Evolutionary conservation across 768 basidiomycete species (phyloP).

Genomic region (Suillus weaverae): DNA sequence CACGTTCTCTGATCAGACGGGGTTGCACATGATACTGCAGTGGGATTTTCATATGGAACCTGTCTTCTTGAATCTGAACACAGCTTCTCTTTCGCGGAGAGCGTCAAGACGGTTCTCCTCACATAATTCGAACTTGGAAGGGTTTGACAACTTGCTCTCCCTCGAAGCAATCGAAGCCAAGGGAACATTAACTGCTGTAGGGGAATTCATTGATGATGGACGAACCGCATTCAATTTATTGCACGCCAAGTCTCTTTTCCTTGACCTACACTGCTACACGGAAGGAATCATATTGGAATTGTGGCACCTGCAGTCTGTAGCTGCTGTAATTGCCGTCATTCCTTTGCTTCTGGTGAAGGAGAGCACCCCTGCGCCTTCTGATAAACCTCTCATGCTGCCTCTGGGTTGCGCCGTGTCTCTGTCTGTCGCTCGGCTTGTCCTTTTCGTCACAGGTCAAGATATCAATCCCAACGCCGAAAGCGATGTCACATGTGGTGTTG

Average conservation of each 20-base stretch:
- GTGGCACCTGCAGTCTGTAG: slow-evolving; percentile 62
- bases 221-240: slow-evolving; percentile 39
- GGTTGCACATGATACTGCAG: slow-evolving; percentile 45
- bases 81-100: slow-evolving; percentile 25
- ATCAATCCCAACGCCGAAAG: slow-evolving; percentile 70
- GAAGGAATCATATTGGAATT: slow-evolving; percentile 66
- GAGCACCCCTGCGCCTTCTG: slow-evolving; percentile 12
- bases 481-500: slow-evolving; percentile 69
- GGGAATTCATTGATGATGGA: slow-evolving; percentile 49
- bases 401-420: slow-evolving; percentile 56
- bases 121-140: slow-evolving; percentile 33
- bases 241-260: slow-evolving; percentile 41
- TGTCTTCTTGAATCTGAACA: slow-evolving; percentile 48
- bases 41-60: slow-evolving; percentile 48
- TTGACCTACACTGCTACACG: slow-evolving; percentile 49
- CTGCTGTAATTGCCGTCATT: slow-evolving; percentile 52
- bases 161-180: slow-evolving; percentile 55
- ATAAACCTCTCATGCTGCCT: slow-evolving; percentile 43
- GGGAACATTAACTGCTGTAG: slow-evolving; percentile 47
- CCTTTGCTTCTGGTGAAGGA: slow-evolving; percentile 33
- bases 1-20: slow-evolving; percentile 35
- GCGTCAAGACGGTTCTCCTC: slow-evolving; percentile 36
- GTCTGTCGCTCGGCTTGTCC: slow-evolving; percentile 59
- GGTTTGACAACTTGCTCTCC: slow-evolving; percentile 53
- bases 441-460: slow-evolving; percentile 78